These are phyloP conservation scores for Taphrina populina DNA, from an alignment of 1,139 yeast species.

Conservation along the genomic window DNA sequence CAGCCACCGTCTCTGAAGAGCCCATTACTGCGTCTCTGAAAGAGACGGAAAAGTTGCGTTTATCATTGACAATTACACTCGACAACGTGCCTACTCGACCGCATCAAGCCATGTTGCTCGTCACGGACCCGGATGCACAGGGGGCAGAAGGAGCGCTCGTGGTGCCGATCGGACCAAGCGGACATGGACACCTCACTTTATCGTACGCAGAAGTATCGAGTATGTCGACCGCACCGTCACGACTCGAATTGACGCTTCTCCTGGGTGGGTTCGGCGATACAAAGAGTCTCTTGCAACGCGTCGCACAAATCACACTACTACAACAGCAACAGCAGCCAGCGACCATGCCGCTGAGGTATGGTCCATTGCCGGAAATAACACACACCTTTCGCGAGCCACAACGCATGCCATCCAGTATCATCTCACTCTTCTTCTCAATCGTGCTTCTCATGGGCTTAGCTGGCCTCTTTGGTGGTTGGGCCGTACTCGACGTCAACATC, in stretches of 20 bases:
- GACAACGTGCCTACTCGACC: conserved; percentile 25
- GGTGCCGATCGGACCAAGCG: conserved; percentile 26
- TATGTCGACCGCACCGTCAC: conserved; percentile 1
- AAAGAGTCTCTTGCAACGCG: conserved; percentile 8
- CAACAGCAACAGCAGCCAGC: neutral
- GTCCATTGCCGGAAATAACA: conserved; percentile 21
- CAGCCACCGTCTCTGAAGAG: conserved; percentile 3
- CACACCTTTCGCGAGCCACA: conserved; percentile 28
- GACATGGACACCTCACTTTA: conserved; percentile 13
- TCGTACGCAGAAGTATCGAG: conserved; percentile 14
- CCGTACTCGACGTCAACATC: conserved; percentile 8
- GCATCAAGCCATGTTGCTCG: conserved; percentile 32
- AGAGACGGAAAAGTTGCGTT: conserved; percentile 5
- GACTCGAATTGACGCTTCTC: conserved; percentile 30
- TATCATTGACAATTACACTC: conserved; percentile 14
- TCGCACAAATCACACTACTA: conserved; percentile 10
- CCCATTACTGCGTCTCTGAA: neutral
- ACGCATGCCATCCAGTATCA: conserved; percentile 10
- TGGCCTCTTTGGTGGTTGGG: conserved; percentile 10
- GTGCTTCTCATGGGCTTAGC: conserved; percentile 4
- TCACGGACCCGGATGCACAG: conserved; percentile 14
- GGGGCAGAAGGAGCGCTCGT: conserved; percentile 24
- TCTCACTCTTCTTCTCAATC: conserved; percentile 14
- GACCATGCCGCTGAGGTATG: conserved; percentile 4
- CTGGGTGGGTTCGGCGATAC: conserved; percentile 33